These are phyloP conservation scores for Hirsutella rhossiliensis DNA, from an alignment of 2,329 filamentous ascomycete genomes.

Conservation along the genomic window DNA sequence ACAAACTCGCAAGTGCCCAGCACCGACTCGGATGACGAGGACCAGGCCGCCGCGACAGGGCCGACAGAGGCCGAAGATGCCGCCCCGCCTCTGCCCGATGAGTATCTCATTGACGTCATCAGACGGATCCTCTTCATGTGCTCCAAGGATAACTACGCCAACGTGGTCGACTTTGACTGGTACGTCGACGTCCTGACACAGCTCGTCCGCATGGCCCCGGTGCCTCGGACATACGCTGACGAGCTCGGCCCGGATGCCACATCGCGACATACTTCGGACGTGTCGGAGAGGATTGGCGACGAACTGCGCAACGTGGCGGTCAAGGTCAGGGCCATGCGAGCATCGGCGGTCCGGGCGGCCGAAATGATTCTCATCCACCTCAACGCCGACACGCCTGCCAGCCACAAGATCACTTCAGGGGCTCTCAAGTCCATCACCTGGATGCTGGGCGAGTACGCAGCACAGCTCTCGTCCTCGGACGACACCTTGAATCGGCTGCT, in stretches of 20 bases:
- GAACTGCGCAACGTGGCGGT: constrained; percentile 87
- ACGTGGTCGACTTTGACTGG: constrained; percentile 90
- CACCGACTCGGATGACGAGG: constrained; percentile 38
- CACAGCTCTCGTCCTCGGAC: constrained; percentile 57
- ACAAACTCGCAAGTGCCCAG: constrained; percentile 32
- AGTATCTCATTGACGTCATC: constrained; percentile 78
- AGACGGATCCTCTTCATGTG: constrained; percentile 79
- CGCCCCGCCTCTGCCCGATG: constrained; percentile 60
- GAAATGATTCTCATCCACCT: constrained; percentile 59
- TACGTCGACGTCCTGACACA: constrained; percentile 86
- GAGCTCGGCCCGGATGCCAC: constrained; percentile 20
- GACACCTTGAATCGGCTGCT: constrained; percentile 64
- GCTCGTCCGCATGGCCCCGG: constrained; percentile 59
- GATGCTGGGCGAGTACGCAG: constrained; percentile 80
- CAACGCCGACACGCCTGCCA: constrained; percentile 36
- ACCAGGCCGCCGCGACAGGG: constrained; percentile 28
- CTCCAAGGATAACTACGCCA: constrained; percentile 74
- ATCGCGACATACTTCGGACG: constrained; percentile 21
- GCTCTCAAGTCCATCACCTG: constrained; percentile 69
- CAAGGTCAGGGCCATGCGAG: constrained; percentile 73
- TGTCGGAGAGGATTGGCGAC: constrained; percentile 63
- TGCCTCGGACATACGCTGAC: constrained; percentile 27
- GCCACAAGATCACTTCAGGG: constrained; percentile 46
- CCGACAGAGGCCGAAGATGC: constrained; percentile 21
- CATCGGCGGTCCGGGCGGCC: constrained; percentile 70